Evolutionary conservation across 371 early-diverging fungal genomes (phyloP).

Genomic region (Syncephalastrum racemosum): DNA sequence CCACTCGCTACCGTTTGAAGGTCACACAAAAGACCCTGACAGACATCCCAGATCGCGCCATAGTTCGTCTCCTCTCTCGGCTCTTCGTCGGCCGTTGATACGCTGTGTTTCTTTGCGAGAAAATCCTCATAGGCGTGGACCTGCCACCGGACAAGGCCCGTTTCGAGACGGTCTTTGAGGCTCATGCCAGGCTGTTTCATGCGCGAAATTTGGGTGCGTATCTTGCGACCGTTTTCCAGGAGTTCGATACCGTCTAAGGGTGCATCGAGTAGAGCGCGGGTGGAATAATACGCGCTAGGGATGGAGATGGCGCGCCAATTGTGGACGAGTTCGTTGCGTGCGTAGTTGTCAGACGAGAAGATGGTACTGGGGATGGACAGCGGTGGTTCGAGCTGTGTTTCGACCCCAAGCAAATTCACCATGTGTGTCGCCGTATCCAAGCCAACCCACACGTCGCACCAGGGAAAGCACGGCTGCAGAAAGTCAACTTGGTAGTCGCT

Average conservation of each 20-base stretch:
- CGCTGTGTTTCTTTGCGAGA: conserved; percentile 5
- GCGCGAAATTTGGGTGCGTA: conserved; percentile 39
- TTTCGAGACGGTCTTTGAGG: conserved; percentile 39
- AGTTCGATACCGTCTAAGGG: conserved; percentile 17
- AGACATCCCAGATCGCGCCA: conserved; percentile 39
- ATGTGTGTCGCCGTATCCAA: conserved; percentile 31
- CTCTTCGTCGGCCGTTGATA: background rate
- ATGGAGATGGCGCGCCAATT: conserved; percentile 44
- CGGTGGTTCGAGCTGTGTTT: conserved; percentile 21
- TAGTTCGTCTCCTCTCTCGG: background rate
- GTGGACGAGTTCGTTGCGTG: conserved; percentile 41
- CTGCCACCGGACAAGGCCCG: conserved; percentile 41
- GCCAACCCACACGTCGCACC: conserved; percentile 44
- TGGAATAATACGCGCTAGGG: conserved; percentile 38
- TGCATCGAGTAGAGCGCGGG: conserved; percentile 39
- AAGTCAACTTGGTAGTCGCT: conserved; percentile 44
- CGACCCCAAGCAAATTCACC: conserved; percentile 32
- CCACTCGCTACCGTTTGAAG: conserved; percentile 24
- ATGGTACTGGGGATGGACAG: conserved; percentile 14
- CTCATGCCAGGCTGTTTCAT: conserved; percentile 34
- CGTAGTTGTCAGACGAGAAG: conserved; percentile 30
- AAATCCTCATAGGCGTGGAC: conserved; percentile 42
- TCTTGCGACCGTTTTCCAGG: conserved; percentile 21
- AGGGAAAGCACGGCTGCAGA: conserved; percentile 37
- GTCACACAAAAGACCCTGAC: conserved; percentile 43